Percentiles rank a stretch among this genome's conserved stretches.
phyloP scores from a whole-genome alignment of 2,329 filamentous ascomycete species.

The Sclerotinia subarctica region DNA sequence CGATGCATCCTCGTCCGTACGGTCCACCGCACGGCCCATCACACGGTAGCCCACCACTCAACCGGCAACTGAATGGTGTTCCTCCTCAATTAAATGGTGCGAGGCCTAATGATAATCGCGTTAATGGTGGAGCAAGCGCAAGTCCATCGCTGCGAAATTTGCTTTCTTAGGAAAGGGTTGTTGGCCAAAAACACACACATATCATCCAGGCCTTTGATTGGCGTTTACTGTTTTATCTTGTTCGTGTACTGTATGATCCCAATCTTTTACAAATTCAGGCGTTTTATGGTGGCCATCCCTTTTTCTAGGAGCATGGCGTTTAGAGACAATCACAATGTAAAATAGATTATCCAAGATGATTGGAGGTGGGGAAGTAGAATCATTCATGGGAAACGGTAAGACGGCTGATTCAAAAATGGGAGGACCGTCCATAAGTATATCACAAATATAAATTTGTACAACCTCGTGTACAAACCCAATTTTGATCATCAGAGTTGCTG shows the following conservation, averaged over 20 bases:
- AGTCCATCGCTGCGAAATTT: constrained; percentile 74
- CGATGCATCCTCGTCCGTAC: constrained; percentile 45
- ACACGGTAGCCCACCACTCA: constrained; percentile 35
- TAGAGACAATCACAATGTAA: constrained; percentile 15
- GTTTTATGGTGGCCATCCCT: constrained; percentile 11
- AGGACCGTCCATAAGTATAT: neutral
- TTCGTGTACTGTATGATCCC: constrained; percentile 40
- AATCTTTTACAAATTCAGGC: constrained; percentile 7
- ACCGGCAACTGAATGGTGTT: constrained; percentile 32
- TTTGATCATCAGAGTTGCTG: neutral
- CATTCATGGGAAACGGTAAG: neutral
- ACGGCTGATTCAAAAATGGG: neutral
- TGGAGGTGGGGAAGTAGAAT: constrained; percentile 14
- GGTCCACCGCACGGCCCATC: constrained; percentile 30
- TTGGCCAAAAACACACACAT: neutral
- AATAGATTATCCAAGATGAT: constrained; percentile 4
- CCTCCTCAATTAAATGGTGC: constrained; percentile 33
- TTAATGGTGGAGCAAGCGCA: constrained; percentile 67
- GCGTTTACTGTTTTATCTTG: constrained; percentile 39
- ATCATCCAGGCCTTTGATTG: neutral
- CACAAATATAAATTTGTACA: neutral
- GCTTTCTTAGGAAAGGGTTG: constrained; percentile 50
- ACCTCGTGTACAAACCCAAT: neutral
- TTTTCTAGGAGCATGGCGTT: constrained; percentile 16
- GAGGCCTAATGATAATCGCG: constrained; percentile 44